Evolutionary conservation across 768 basidiomycete genomes (phyloP), one percentile per base, ranked within the genome.

Genomic region (Coprinopsis sp.): DNA sequence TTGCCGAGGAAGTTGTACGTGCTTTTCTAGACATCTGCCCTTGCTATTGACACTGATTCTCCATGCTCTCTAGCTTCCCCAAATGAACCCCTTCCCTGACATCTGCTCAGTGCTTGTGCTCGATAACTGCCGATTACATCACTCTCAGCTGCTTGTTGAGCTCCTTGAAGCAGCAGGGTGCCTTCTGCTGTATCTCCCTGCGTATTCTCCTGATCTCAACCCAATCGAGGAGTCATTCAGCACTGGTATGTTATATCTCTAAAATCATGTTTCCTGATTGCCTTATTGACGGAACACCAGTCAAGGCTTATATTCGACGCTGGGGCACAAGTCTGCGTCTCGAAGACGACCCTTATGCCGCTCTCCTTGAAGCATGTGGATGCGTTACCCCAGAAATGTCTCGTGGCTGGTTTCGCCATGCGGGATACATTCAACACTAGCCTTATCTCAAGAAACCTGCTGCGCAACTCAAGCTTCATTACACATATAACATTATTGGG

Each of bases 141-240:
- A 64, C 21, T 50, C 54, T 14, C 48, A 57, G 18, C 33, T 28
- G 6, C 33, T 51, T 19, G 45, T 47, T 25, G 46, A 47, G 12
- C 5, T 51, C 12, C 11, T 51, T 13, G 21, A 29, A 12, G 42
- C 42, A 2, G 38, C 38, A 14, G 60, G 60, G 8, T 51, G 51
- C 25, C 31, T 61, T 4, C 36, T 67, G 0, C 3, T 61, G 2
- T 68, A 50, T 46, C 51, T 66, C 1, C 65, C 64, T 6, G 53
- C 64, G 1, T 68, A 68, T 48, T 69, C 67, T 2, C 67, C 60
- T 2, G 64, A 68, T 41, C 53, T 67, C 22, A 68, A 64, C 37
- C 65, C 64, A 2, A 68, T 68, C 46, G 62, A 68, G 47, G 65
- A 67, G 43, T 57, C 53, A 3, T 67, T 66, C 34, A 56, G 51